Evolutionary conservation across 208 protist genomes (phyloP).

Genomic region (Wallacemonas rigidus): DNA sequence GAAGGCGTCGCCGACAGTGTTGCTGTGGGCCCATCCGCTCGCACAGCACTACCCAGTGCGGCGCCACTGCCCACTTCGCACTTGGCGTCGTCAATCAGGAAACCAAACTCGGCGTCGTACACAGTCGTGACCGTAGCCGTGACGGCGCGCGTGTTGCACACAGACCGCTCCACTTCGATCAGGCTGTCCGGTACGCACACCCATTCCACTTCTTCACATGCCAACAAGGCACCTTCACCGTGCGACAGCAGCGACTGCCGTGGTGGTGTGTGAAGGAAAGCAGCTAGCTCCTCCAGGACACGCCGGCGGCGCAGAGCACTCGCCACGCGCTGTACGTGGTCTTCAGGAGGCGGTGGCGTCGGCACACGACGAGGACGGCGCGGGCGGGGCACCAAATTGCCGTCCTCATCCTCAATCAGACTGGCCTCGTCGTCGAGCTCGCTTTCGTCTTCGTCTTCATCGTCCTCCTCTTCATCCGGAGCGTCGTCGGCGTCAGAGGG

Average conservation of each 20-base stretch:
- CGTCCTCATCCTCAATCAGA: conserved; percentile 26
- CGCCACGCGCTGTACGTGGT: conserved; percentile 41
- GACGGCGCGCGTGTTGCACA: conserved; percentile 65
- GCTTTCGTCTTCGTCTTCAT: conserved; percentile 43
- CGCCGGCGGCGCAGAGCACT: conserved; percentile 56
- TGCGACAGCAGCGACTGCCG: conserved; percentile 45
- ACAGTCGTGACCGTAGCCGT: conserved; percentile 34
- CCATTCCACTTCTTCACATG: conserved; percentile 63
- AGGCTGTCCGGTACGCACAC: conserved; percentile 59
- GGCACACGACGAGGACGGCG: conserved; percentile 23
- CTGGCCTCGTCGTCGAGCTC: conserved; percentile 24
- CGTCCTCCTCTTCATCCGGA: conserved; percentile 46
- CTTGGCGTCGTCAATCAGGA: conserved; percentile 30
- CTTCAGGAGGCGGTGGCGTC: conserved; percentile 32
- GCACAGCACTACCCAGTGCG: background rate
- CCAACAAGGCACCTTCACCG: conserved; percentile 35
- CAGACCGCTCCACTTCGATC: conserved; percentile 58
- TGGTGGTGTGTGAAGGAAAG: conserved; percentile 15
- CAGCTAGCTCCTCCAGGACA: conserved; percentile 47
- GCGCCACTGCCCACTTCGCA: background rate
- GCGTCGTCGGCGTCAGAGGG: conserved; percentile 56
- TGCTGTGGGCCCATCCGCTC: no score
- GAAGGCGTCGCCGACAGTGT: no score
- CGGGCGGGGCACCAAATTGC: conserved; percentile 20
- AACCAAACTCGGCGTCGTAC: conserved; percentile 43